Conservation (phyloP, 345 rosid species). For the Salix purpurea region DNA sequence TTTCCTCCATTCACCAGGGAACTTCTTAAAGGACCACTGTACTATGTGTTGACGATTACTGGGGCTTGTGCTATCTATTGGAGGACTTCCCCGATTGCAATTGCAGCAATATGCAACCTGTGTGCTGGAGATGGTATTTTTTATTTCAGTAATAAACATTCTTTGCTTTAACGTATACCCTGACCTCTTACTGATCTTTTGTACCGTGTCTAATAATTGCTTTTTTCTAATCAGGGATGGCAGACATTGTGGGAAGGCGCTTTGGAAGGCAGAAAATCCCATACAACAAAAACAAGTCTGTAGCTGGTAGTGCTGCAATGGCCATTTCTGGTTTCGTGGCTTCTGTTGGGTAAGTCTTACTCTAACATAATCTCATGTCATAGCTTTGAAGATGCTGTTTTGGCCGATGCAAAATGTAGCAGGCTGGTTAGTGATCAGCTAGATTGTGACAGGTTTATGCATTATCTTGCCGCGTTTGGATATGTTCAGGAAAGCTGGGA, state of each 20-base stretch:
- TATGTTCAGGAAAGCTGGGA: constrained; percentile 44
- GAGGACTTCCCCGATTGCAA: constrained; percentile 71
- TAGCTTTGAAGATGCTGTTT: neutral
- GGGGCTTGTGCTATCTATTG: constrained; percentile 57
- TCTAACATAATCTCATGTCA: neutral
- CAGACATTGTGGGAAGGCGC: constrained; percentile 82
- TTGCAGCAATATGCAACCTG: constrained; percentile 83
- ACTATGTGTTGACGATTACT: constrained; percentile 60
- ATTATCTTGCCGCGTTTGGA: constrained; percentile 66
- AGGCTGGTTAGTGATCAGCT: constrained; percentile 6
- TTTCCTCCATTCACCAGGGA: constrained; percentile 54
- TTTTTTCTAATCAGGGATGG: constrained; percentile 48
- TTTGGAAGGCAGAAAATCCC: constrained; percentile 65
- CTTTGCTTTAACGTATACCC: neutral
- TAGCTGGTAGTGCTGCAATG: constrained; percentile 84
- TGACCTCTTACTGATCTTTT: neutral
- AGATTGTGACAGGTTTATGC: constrained; percentile 50
- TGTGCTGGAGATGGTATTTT: constrained; percentile 96
- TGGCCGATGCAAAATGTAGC: neutral
- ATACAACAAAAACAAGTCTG: constrained; percentile 73
- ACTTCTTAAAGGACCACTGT: constrained; percentile 88
- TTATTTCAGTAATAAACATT: neutral
- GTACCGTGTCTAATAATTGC: neutral
- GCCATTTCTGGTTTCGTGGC: constrained; percentile 64
- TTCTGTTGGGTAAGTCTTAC: constrained; percentile 47